Conservation (phyloP, 768 basidiomycete species). For the Boletus subparvulus region DNA sequence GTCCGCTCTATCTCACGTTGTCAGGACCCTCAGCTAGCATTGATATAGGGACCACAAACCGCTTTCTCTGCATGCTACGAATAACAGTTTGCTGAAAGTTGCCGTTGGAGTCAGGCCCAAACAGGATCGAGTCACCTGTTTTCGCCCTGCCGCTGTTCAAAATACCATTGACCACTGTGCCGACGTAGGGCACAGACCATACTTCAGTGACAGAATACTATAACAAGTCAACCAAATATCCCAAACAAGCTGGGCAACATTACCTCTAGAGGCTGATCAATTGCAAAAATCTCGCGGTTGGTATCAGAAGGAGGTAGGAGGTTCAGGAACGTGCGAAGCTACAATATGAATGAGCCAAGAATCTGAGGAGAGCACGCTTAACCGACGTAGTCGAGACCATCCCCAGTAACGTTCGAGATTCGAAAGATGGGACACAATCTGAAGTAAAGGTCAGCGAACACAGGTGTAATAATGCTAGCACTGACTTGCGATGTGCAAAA, state of each 20-base stretch:
- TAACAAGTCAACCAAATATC: slow-evolving; percentile 10
- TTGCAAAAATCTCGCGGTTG: slow-evolving; percentile 76
- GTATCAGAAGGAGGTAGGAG: slow-evolving; percentile 84
- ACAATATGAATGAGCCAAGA: slow-evolving; percentile 12
- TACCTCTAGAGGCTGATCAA: slow-evolving; percentile 80
- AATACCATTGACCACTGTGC: slow-evolving; percentile 83
- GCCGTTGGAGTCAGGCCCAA: slow-evolving; percentile 93
- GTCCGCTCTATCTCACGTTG: slow-evolving; percentile 53
- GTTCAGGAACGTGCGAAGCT: slow-evolving; percentile 90
- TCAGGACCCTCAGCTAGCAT: neutral
- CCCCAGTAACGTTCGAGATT: slow-evolving; percentile 93
- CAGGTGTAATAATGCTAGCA: neutral
- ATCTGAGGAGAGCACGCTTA: neutral
- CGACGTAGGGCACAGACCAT: slow-evolving; percentile 86
- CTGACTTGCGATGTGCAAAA: slow-evolving; percentile 72
- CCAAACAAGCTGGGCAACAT: neutral
- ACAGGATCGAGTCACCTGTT: slow-evolving; percentile 75
- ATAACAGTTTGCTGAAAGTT: slow-evolving; percentile 78
- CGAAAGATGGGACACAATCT: slow-evolving; percentile 91
- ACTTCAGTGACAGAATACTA: slow-evolving; percentile 85
- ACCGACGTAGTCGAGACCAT: slow-evolving; percentile 75
- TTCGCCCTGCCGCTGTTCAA: slow-evolving; percentile 73
- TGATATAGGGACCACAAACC: slow-evolving; percentile 43
- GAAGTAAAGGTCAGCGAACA: slow-evolving; percentile 5
- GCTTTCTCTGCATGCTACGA: slow-evolving; percentile 92